Conservation (phyloP, 352 stramenopile genomes). For the Achlya hypogyna region DNA sequence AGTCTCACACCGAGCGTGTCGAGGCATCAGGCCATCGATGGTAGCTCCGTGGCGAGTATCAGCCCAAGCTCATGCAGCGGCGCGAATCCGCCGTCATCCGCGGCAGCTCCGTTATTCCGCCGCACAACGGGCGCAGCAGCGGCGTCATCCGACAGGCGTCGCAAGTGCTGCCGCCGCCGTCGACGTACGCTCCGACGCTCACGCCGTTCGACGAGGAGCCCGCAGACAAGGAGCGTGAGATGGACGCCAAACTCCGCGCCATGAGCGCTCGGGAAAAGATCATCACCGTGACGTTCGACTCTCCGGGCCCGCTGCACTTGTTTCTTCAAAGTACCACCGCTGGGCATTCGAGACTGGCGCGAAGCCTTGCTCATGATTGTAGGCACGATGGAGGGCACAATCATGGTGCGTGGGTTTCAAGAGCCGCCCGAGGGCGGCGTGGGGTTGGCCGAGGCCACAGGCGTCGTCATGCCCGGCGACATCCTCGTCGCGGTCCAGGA, state of each 20-base stretch:
- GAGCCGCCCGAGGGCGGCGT: conserved; percentile 22
- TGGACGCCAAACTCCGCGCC: conserved; percentile 41
- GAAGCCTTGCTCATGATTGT: neutral
- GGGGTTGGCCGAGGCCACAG: conserved; percentile 29
- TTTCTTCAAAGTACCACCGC: conserved; percentile 37
- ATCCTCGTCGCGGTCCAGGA: conserved; percentile 82
- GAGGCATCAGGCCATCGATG: neutral
- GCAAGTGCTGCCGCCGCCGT: conserved; percentile 21
- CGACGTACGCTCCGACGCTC: conserved; percentile 70
- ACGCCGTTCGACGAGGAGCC: conserved; percentile 56
- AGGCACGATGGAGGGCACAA: conserved; percentile 77
- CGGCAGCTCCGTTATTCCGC: conserved; percentile 71
- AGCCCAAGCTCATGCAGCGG: conserved; percentile 81
- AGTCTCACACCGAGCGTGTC: conserved; percentile 5
- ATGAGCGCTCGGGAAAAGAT: conserved; percentile 50
- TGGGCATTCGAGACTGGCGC: neutral
- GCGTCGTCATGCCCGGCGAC: conserved; percentile 70
- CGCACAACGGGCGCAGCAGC: conserved; percentile 59
- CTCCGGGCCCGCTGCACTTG: conserved; percentile 54
- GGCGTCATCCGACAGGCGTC: conserved; percentile 21
- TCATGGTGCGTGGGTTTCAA: conserved; percentile 82
- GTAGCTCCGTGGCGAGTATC: conserved; percentile 76
- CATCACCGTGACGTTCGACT: conserved; percentile 81
- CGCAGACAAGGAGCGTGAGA: conserved; percentile 48
- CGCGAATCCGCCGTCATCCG: conserved; percentile 81